Conservation (phyloP, 2,329 filamentous ascomycete species). For the Diaporthe sp. region DNA sequence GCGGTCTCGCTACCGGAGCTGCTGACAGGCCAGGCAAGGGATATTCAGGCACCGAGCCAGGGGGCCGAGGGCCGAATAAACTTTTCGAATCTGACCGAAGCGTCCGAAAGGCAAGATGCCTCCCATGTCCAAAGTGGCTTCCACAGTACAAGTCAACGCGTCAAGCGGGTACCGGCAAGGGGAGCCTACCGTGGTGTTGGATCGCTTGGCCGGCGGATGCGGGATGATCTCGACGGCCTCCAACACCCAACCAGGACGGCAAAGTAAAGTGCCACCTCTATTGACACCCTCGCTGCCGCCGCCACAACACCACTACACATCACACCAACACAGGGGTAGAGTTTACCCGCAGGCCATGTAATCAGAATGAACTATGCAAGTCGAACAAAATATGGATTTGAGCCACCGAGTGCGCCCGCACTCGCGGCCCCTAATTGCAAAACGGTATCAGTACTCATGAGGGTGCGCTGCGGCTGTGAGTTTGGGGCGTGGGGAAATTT, state of each 20-base stretch:
- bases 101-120: slow-evolving; percentile 16
- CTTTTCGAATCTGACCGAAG: slow-evolving; percentile 22
- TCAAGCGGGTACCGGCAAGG: slow-evolving; percentile 1
- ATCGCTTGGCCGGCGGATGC: slow-evolving; percentile 2
- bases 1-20: slow-evolving; percentile 11
- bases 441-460: neutral
- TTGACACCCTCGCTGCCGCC: neutral
- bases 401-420: slow-evolving; percentile 4
- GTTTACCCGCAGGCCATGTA: slow-evolving; percentile 32
- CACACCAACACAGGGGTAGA: slow-evolving; percentile 4
- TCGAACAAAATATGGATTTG: slow-evolving; percentile 23
- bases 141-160: neutral
- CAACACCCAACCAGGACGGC: neutral
- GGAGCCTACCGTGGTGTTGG: neutral
- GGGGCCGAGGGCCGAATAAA: slow-evolving; percentile 8
- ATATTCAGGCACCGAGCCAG: slow-evolving; percentile 21
- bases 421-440: neutral
- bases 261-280: neutral
- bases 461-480: slow-evolving; percentile 15
- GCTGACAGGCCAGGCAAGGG: neutral
- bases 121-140: neutral
- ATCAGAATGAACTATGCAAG: slow-evolving; percentile 34
- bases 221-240: slow-evolving; percentile 31
- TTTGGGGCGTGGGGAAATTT: slow-evolving; percentile 26
- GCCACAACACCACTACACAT: neutral